Evolutionary conservation across 2,329 filamentous ascomycete species (phyloP), one percentile per base, ranked within the genome.

Genomic region (Fusarium temperatum): DNA sequence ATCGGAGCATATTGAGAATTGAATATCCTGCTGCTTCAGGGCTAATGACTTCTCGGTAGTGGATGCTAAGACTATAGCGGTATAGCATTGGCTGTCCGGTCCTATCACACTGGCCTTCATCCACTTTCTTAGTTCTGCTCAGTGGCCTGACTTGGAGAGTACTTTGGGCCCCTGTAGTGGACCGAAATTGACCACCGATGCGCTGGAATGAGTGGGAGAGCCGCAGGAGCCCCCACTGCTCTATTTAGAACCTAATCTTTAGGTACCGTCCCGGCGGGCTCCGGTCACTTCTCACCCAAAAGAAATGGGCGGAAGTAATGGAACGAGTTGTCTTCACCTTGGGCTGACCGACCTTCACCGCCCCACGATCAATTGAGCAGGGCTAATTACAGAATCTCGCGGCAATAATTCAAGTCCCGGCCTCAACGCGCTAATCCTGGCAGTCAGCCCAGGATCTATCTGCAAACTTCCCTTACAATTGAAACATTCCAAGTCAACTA

Each of bases 111-210:
- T 39, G n/a, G 0, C 3, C 10, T 2, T 24, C 20, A 20, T 58
- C 57, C 44, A 38, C 38, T 62, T 20, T 28, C 32, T 24, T 48
- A 3, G 20, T 8, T 13, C n/a, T 41, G 15, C 17, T 45, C 11
- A 4, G 24, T 66, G 68, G 68, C 32, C 48, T 66, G 68, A 70
- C 48, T 38, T 70, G 48, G 6, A 45, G 24, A 12, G 36, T 32
- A 18, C 1, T 55, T 17, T 35, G 5, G 48, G 2, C 28, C 65
- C 65, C 15, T 59, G 53, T 44, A 22, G 18, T 5, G 20, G 7
- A 28, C 39, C 53, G 58, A 54, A 30, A 63, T 63, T 44, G 14
- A 32, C 30, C 26, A 50, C 32, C 28, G 17, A 55, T 42, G 30
- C 35, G 50, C 38, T 57, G 30, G 39, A 68, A 41, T 32, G 44